These are phyloP conservation scores for Biscogniauxia mediterranea DNA, from an alignment of 2,329 filamentous ascomycete species.

Conservation along the genomic window DNA sequence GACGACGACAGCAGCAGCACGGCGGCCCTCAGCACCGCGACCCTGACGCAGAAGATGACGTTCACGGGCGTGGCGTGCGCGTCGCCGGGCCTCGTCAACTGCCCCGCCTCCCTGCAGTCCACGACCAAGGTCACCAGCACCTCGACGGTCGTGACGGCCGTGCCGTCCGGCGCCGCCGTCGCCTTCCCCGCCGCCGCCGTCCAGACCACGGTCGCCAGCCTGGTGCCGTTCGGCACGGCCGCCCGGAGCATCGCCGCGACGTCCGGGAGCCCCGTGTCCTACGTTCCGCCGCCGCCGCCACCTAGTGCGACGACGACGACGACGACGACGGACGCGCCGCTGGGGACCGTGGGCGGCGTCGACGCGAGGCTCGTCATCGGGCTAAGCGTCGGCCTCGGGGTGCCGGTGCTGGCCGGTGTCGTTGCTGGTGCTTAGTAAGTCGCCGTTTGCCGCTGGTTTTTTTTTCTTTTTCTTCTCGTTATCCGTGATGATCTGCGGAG, in stretches of 20 bases:
- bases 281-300: constrained; percentile 36
- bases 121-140: constrained; percentile 40
- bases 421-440: constrained; percentile 35
- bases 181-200: constrained; percentile 43
- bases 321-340: constrained; percentile 10
- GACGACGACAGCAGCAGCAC: too few species aligned
- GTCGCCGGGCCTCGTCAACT: constrained; percentile 43
- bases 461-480: not conserved
- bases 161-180: constrained; percentile 37
- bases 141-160: constrained; percentile 39
- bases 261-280: constrained; percentile 45
- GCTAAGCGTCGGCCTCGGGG: constrained; percentile 45
- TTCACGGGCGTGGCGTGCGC: constrained; percentile 46
- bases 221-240: constrained; percentile 42
- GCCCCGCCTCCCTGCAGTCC: constrained; percentile 49
- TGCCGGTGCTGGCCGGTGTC: constrained; percentile 37
- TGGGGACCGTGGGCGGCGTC: constrained; percentile 32
- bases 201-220: constrained; percentile 30
- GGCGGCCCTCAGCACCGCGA: constrained; percentile 40
- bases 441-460: not conserved
- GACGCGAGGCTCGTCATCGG: constrained; percentile 48
- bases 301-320: constrained; percentile 7
- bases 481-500: not conserved
- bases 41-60: constrained; percentile 38
- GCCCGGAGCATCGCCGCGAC: constrained; percentile 37